Conservation (phyloP, 179 eudicot species). For the Nepenthes alata region DNA sequence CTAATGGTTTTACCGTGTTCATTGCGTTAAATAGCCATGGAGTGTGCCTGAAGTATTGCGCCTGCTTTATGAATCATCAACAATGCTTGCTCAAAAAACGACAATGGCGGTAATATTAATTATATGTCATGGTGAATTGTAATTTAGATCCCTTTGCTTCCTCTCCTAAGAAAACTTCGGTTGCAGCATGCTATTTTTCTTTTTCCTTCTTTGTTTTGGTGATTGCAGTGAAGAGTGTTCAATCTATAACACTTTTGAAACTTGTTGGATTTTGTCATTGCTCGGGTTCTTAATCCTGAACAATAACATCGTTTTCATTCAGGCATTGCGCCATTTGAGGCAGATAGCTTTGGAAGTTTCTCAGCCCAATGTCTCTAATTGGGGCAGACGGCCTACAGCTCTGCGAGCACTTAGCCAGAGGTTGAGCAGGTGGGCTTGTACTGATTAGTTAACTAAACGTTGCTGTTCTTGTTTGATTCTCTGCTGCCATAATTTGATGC, state of each 20-base stretch:
- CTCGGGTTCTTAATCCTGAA: too few species aligned
- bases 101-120: constrained; percentile 58
- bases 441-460: background rate
- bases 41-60: constrained; percentile 95
- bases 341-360: constrained; percentile 78
- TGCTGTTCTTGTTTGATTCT: background rate
- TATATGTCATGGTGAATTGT: background rate
- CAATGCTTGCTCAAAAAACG: constrained; percentile 70
- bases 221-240: too few species aligned
- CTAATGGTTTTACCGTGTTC: constrained; percentile 3
- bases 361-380: constrained; percentile 53
- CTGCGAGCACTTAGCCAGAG: constrained; percentile 77
- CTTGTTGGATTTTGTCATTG: too few species aligned
- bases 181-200: background rate
- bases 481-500: constrained; percentile 2
- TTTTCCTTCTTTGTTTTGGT: background rate
- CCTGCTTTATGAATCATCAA: constrained; percentile 78
- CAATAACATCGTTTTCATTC: background rate
- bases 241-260: too few species aligned
- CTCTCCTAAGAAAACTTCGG: background rate
- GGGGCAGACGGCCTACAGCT: constrained; percentile 91
- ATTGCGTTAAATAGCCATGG: constrained; percentile 45
- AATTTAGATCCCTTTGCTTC: background rate
- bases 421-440: constrained; percentile 43
- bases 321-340: constrained; percentile 85